phyloP scores from a whole-genome alignment of 805 yeast species.

The Teunomyces lycoperdinae region DNA sequence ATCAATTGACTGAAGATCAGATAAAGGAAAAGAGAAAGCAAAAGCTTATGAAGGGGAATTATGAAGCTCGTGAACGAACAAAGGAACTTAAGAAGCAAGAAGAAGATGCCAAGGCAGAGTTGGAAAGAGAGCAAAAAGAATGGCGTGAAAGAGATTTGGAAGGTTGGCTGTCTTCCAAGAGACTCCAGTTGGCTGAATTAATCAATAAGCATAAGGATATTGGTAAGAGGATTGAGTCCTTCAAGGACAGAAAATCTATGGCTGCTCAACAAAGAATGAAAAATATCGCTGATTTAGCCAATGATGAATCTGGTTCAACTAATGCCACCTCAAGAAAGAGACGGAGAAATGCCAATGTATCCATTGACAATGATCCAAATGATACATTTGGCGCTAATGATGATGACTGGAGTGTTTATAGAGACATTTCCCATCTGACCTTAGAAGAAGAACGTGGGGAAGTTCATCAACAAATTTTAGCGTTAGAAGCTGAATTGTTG shows the following conservation, averaged over 20 bases:
- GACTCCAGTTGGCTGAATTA: constrained; percentile 57
- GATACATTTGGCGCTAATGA: constrained; percentile 95
- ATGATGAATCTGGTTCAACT: constrained; percentile 54
- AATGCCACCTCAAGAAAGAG: constrained; percentile 50
- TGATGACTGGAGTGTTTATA: constrained; percentile 91
- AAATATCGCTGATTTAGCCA: constrained; percentile 80
- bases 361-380: constrained; percentile 85
- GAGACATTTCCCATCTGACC: constrained; percentile 72
- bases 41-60: constrained; percentile 75
- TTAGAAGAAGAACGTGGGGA: constrained; percentile 81
- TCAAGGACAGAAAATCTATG: constrained; percentile 83
- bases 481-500: constrained; percentile 71
- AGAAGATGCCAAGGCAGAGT: constrained; percentile 55
- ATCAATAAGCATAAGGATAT: constrained; percentile 66
- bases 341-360: constrained; percentile 48
- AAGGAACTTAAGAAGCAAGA: constrained; percentile 74
- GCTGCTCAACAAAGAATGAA: constrained; percentile 95
- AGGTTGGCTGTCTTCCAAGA: constrained; percentile 76
- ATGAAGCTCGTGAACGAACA: constrained; percentile 83
- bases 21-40: constrained; percentile 86
- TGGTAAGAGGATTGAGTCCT: constrained; percentile 66
- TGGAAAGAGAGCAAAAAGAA: constrained; percentile 61
- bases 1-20: constrained; percentile 73
- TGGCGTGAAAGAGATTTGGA: constrained; percentile 74
- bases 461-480: constrained; percentile 56